Evolutionary conservation across 768 basidiomycete species (phyloP), one percentile per base, ranked within the genome.

Genomic region (Sarcomyxa edulis): DNA sequence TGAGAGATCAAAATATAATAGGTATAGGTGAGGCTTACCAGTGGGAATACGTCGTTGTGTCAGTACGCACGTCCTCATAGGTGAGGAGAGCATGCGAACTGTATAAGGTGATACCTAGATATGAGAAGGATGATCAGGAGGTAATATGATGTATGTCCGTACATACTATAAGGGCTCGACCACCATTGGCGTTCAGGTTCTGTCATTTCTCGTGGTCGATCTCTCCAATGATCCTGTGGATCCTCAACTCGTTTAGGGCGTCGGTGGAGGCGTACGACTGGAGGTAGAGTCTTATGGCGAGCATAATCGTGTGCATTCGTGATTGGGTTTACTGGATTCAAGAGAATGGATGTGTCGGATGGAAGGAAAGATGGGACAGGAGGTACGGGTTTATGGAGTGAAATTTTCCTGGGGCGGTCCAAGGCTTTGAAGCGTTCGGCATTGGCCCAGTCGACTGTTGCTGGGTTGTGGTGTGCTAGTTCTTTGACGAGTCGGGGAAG

Each of bases 151-250:
- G 63, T 62, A 30, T 24, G 20, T n/a, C 23, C 12, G 29, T 25
- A 65, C 69, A 37, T 61, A 89, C 86, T 66, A 58, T 88, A 91
- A 39, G 87, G 85, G 53, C 76, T 85, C 8, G 83, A 71, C 76
- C 75, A 82, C 76, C 80, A 85, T 19, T 56, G 55, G 47, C 72
- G 64, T 61, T 89, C 85, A 48, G 76, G 63, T 28, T 52, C 48
- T 1, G 73, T 68, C 86, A 88, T 89, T 41, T 64, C 65, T 22
- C 81, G 66, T 9, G 69, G 71, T 11, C 40, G 37, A 43, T 76
- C 71, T 32, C 58, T 27, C 22, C 56, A 51, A 5, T 39, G 38
- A 8, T 8, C 29, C 7, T 32, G 33, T 29, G 25, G 32, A 20
- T 35, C 42, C 32, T 42, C 40, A 21, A 42, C 47, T 15, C 31